phyloP scores from a whole-genome alignment of 2,329 filamentous ascomycete genomes.

The Penicillium sp. region DNA sequence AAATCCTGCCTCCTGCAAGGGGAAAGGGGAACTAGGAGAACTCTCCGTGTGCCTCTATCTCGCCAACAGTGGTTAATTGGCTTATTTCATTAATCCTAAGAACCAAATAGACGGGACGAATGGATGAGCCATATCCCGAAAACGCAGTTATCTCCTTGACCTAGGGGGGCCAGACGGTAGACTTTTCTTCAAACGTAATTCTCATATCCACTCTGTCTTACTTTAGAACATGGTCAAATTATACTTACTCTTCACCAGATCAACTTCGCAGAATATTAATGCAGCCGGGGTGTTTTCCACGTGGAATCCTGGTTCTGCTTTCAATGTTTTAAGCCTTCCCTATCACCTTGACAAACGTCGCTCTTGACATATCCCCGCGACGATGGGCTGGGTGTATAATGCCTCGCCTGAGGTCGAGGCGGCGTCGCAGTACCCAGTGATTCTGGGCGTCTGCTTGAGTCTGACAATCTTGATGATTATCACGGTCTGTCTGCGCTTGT shows the following conservation, averaged over 20 bases:
- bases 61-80: not conserved
- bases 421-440: slow-evolving; percentile 56
- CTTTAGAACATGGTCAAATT: not conserved
- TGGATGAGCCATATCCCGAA: not conserved
- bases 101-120: not conserved
- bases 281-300: not conserved
- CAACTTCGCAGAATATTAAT: not conserved
- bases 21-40: not conserved
- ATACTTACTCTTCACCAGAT: not conserved
- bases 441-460: slow-evolving; percentile 57
- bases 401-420: slow-evolving; percentile 55
- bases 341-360: not conserved
- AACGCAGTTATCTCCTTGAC: not conserved
- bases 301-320: slow-evolving; percentile 3
- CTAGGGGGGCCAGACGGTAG: not conserved
- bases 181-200: slow-evolving; percentile 1
- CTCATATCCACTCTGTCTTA: not conserved
- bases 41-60: not conserved
- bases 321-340: not conserved
- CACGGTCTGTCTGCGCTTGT: slow-evolving; percentile 52
- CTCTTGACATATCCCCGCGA: slow-evolving; percentile 15
- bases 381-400: slow-evolving; percentile 60
- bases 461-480: slow-evolving; percentile 53
- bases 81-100: not conserved
- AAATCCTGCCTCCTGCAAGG: not conserved